Evolutionary conservation across 2,329 filamentous ascomycete genomes (phyloP).

Genomic region (Aureobasidium sp.): DNA sequence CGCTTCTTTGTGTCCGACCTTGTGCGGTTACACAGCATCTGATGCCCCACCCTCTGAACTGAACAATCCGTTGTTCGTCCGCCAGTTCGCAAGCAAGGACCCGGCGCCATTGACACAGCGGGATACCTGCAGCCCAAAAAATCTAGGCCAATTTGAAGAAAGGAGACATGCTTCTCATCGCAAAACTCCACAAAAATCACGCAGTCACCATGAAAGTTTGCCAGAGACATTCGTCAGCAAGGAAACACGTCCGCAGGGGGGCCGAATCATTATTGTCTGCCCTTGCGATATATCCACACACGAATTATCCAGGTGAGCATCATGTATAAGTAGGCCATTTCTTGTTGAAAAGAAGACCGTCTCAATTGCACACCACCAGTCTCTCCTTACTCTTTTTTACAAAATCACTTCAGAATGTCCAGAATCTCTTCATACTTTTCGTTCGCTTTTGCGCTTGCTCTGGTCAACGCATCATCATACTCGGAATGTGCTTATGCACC

Average conservation of each 20-base stretch:
- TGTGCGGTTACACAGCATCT: not conserved
- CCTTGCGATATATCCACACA: not conserved
- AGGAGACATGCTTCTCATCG: not conserved
- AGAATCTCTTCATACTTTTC: not conserved
- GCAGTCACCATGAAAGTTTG: not conserved
- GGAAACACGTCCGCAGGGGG: not conserved
- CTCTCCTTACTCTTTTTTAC: not conserved
- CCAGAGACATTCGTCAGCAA: slow-evolving; percentile 1
- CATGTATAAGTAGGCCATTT: slow-evolving; percentile 6
- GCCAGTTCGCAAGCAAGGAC: not conserved
- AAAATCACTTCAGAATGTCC: slow-evolving; percentile 8
- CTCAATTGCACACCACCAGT: not conserved
- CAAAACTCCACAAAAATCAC: not conserved
- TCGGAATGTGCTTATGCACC: slow-evolving; percentile 12
- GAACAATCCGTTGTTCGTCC: not conserved
- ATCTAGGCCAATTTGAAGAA: slow-evolving; percentile 2
- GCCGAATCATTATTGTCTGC: not conserved
- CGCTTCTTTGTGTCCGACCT: not conserved
- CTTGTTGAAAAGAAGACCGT: not conserved
- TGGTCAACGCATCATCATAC: not conserved
- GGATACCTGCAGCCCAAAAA: not conserved
- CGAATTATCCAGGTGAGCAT: too few relatives aligned
- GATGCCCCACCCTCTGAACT: not conserved
- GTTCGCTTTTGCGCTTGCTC: not conserved
- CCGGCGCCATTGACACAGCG: not conserved